Conservation (phyloP, 257 asterid species). For the Solanum chmielewskii region DNA sequence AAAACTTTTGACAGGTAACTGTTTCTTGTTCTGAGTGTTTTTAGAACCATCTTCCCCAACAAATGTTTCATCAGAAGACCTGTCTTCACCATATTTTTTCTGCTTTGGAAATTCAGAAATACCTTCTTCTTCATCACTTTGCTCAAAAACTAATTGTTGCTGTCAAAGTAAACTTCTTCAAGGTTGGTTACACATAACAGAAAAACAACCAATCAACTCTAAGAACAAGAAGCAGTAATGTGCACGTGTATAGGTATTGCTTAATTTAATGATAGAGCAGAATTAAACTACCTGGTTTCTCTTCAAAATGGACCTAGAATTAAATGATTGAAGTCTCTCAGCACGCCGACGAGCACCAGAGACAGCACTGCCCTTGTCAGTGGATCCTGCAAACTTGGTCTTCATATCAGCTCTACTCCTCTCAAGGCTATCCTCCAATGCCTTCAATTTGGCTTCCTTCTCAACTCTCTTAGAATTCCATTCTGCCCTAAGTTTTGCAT, state of each 20-base stretch:
- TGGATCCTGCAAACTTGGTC: slow-evolving; percentile 46
- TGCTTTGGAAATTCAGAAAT: slow-evolving; percentile 33
- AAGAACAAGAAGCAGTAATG: not conserved
- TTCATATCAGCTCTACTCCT: slow-evolving; percentile 72
- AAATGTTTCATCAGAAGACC: slow-evolving; percentile 29
- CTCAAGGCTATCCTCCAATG: slow-evolving; percentile 81
- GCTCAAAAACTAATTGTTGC: slow-evolving; percentile 63
- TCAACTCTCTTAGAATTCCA: slow-evolving; percentile 72
- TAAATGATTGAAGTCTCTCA: slow-evolving; percentile 71
- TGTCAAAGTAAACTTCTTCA: slow-evolving; percentile 47
- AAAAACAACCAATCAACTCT: slow-evolving; percentile 16
- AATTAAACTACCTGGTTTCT: slow-evolving; percentile 62
- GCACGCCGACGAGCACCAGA: slow-evolving; percentile 43
- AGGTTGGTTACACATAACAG: slow-evolving; percentile 33
- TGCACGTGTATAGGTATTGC: not conserved
- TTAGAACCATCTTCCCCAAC: slow-evolving; percentile 29
- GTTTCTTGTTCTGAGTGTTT: slow-evolving; percentile 42
- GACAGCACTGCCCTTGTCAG: slow-evolving; percentile 27
- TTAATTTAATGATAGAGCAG: not conserved
- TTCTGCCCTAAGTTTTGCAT: slow-evolving; percentile 77
- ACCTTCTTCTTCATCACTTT: slow-evolving; percentile 45
- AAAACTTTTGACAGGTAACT: slow-evolving; percentile 25
- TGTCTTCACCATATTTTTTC: slow-evolving; percentile 25
- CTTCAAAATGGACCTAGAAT: slow-evolving; percentile 39
- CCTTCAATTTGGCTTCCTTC: slow-evolving; percentile 81